phyloP scores from a whole-genome alignment of 495 filamentous ascomycete species.

The Podospora australis region DNA sequence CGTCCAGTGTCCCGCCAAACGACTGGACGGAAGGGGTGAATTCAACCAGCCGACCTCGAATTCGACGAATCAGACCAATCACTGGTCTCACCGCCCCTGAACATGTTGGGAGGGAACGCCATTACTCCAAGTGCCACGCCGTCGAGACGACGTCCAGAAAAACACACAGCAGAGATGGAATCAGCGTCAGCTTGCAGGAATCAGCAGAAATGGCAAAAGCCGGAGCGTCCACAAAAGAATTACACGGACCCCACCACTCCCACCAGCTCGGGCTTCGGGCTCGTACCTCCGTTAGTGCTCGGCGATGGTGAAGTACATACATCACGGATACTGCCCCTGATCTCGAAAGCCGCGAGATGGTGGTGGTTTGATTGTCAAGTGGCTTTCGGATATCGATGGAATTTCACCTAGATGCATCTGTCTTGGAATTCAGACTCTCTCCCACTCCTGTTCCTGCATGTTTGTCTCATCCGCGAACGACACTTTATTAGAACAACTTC shows the following conservation, averaged over 20 bases:
- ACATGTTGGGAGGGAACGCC: slow-evolving; percentile 12
- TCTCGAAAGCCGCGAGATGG: no score
- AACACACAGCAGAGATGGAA: not conserved
- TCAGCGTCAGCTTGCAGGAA: slow-evolving; percentile 23
- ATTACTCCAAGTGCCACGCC: not conserved
- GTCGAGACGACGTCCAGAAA: not conserved
- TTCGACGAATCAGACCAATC: slow-evolving; percentile 1
- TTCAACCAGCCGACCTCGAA: not conserved
- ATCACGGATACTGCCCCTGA: no score
- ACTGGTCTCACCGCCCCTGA: not conserved
- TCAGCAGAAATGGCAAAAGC: not conserved
- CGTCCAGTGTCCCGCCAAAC: no score
- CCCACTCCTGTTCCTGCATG: not conserved
- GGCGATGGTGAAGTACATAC: slow-evolving; percentile 1
- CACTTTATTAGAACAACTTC: no score
- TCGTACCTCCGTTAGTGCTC: slow-evolving; percentile 13
- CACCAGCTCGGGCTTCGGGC: slow-evolving; percentile 7
- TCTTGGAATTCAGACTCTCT: no score
- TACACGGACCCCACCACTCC: slow-evolving; percentile 1
- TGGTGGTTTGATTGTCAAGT: no score
- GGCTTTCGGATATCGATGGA: no score
- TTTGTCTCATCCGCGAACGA: no score
- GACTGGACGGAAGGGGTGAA: no score
- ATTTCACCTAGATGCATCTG: not conserved
- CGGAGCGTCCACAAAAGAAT: no score